phyloP scores from a whole-genome alignment of 305 asterid species.

The Nicotiana rustica region DNA sequence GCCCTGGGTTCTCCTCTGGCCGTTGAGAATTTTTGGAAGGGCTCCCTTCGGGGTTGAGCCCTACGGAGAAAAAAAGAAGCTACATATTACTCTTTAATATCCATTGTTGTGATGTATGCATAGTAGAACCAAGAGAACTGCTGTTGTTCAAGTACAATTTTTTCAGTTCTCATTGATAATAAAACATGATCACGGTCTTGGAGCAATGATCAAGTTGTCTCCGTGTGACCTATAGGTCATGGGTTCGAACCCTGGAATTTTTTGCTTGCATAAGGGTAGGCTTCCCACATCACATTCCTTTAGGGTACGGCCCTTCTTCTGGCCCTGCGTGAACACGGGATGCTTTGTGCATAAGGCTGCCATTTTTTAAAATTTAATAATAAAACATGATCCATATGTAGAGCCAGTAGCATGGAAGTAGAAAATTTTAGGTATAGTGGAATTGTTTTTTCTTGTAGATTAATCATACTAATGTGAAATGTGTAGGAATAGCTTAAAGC shows the following conservation, averaged over 20 bases:
- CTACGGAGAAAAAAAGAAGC: no score
- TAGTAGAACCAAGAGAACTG: not conserved
- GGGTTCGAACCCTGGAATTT: no score
- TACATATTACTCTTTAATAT: no score
- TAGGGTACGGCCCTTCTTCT: no score
- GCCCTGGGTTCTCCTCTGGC: constrained; percentile 36
- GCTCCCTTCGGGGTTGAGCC: not conserved
- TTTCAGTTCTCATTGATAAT: not conserved
- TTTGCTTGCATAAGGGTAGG: no score
- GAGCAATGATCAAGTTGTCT: no score
- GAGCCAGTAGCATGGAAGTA: not conserved
- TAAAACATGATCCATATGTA: not conserved
- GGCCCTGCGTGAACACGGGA: no score
- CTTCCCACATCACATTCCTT: no score
- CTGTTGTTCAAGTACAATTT: not conserved
- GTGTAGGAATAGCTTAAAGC: not conserved
- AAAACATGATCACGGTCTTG: not conserved
- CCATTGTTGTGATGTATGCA: not conserved
- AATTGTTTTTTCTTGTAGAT: not conserved
- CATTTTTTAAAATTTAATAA: no score
- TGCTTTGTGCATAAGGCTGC: no score
- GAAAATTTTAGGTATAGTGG: not conserved
- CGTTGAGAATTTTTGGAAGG: constrained; percentile 47
- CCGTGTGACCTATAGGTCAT: no score
- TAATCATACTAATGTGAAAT: not conserved